A percentile compares a stretch with the other conserved stretches of the same genome.
Conservation (phyloP, 2,329 filamentous ascomycete species). For the Calonectria hongkongensis region DNA sequence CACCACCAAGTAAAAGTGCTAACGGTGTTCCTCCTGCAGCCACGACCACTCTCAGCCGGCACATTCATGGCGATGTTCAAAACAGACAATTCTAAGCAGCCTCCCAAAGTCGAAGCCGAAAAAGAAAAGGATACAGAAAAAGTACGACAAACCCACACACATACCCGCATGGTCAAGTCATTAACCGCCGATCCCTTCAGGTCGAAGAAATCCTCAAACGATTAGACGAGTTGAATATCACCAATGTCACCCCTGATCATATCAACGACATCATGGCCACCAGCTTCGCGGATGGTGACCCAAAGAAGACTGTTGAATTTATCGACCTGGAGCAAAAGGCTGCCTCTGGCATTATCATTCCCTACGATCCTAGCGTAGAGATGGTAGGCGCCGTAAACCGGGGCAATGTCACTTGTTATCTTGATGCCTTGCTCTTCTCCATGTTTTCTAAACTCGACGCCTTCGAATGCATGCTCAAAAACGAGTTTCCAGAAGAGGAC, state of each 20-base stretch:
- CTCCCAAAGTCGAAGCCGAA: constrained; percentile 64
- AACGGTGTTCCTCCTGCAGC: constrained; percentile 59
- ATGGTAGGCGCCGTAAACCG: constrained; percentile 93
- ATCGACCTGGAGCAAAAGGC: constrained; percentile 87
- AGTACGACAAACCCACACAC: constrained; percentile 53
- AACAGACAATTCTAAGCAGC: constrained; percentile 73
- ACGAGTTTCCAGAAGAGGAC: constrained; percentile 81
- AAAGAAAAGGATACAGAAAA: constrained; percentile 68
- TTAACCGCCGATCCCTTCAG: constrained; percentile 56
- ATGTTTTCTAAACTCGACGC: constrained; percentile 95
- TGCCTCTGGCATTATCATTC: constrained; percentile 84
- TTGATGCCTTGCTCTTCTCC: constrained; percentile 93
- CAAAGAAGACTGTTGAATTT: constrained; percentile 84
- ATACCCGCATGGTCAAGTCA: constrained; percentile 28
- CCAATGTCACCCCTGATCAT: constrained; percentile 73
- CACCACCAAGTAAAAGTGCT: constrained; percentile 32
- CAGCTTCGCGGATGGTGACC: constrained; percentile 80
- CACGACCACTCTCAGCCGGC: constrained; percentile 73
- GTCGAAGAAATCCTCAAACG: constrained; percentile 64
- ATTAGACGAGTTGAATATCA: constrained; percentile 66
- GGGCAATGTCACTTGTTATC: constrained; percentile 91
- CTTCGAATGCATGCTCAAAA: constrained; percentile 94
- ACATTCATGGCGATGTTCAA: constrained; percentile 79
- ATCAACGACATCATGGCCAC: constrained; percentile 74
- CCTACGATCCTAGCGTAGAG: constrained; percentile 81